phyloP scores from a whole-genome alignment of 768 basidiomycete species.

The Hysterangium stoloniferum region DNA sequence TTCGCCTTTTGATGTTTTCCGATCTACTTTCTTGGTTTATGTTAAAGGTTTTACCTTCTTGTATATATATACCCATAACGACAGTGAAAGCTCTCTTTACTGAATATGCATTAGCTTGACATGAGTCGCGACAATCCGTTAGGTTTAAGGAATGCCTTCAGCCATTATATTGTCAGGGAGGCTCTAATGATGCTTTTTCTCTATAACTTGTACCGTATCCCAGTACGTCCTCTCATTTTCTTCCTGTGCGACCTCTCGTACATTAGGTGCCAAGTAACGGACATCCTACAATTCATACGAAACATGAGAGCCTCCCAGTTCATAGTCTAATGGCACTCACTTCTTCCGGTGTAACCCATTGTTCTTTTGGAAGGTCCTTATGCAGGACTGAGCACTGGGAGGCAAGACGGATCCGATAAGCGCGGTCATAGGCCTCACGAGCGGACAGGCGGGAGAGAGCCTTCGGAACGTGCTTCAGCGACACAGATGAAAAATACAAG shows the following conservation, averaged over 20 bases:
- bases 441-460: conserved; percentile 76
- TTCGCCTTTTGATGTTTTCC: too few species aligned
- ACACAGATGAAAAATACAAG: background rate
- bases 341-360: conserved; percentile 72
- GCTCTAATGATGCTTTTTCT: conserved; percentile 31
- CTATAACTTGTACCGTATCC: conserved; percentile 70
- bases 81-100: too few species aligned
- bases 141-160: background rate
- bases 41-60: too few species aligned
- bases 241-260: conserved; percentile 67
- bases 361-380: conserved; percentile 66
- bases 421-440: conserved; percentile 81
- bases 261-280: conserved; percentile 80
- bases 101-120: background rate
- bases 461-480: conserved; percentile 31
- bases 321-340: conserved; percentile 37
- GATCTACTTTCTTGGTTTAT: too few species aligned
- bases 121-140: background rate
- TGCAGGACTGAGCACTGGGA: conserved; percentile 76
- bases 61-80: too few species aligned
- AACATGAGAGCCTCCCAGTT: conserved; percentile 5
- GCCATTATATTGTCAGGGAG: background rate
- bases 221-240: conserved; percentile 68
- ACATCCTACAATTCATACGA: conserved; percentile 50
- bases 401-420: conserved; percentile 81